Percentiles rank a stretch among this genome's conserved stretches.
These are phyloP conservation scores for Colletotrichum lini DNA, from an alignment of 2,329 filamentous ascomycete genomes.

Conservation along the genomic window DNA sequence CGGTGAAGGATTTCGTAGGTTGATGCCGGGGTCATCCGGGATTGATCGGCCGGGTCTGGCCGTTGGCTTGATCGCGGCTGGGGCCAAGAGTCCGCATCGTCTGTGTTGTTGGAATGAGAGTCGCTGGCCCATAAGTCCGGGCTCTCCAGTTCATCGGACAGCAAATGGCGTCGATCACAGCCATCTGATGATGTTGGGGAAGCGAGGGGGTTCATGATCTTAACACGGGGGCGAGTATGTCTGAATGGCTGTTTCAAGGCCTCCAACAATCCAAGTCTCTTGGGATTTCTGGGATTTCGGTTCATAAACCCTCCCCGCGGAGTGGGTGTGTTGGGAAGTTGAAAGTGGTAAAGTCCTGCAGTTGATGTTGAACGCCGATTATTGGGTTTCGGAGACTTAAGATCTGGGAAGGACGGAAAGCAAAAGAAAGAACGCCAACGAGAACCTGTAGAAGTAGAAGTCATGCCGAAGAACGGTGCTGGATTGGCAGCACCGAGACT, in stretches of 20 bases:
- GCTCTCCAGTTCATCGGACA: background rate
- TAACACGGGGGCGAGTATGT: background rate
- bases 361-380: background rate
- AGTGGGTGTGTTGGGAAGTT: background rate
- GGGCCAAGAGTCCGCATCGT: background rate
- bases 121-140: background rate
- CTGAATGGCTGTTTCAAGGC: background rate
- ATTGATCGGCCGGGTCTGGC: background rate
- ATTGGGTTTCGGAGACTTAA: background rate
- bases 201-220: background rate
- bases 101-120: background rate
- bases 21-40: conserved; percentile 47
- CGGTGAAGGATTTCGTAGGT: conserved; percentile 55
- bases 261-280: background rate
- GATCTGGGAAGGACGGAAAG: background rate
- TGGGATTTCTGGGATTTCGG: too few relatives aligned
- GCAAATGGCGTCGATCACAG: background rate
- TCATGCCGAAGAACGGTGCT: background rate
- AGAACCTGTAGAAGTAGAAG: background rate
- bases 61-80: too few relatives aligned
- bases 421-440: background rate
- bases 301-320: background rate
- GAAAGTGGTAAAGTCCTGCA: background rate
- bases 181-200: background rate
- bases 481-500: background rate